These are phyloP conservation scores for Colletotrichum sp. DNA, from an alignment of 2,329 filamentous ascomycete species.

Conservation along the genomic window DNA sequence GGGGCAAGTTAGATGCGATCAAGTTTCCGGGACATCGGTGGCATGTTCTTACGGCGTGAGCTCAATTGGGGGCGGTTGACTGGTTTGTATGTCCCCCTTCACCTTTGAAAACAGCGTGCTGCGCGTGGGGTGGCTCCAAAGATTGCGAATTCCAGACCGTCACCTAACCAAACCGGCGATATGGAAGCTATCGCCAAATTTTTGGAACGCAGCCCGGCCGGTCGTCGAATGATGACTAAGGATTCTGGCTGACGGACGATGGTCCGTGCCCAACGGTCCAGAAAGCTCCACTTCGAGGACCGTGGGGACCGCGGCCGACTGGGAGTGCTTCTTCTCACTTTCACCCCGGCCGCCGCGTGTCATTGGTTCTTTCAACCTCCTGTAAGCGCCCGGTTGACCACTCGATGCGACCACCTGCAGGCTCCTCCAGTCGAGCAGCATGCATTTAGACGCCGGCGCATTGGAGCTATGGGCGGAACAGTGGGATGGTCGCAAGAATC, in stretches of 20 bases:
- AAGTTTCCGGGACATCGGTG: neutral
- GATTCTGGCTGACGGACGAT: neutral
- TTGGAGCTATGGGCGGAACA: neutral
- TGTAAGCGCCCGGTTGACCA: constrained; percentile 24
- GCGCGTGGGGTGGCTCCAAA: neutral
- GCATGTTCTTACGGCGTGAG: neutral
- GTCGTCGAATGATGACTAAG: constrained; percentile 18
- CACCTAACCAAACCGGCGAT: neutral
- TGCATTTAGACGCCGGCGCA: constrained; percentile 17
- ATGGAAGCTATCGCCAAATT: constrained; percentile 21
- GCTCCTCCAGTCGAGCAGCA: constrained; percentile 4
- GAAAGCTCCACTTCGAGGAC: neutral
- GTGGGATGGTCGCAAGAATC: neutral
- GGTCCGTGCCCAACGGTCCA: neutral
- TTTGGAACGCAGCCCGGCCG: constrained; percentile 10
- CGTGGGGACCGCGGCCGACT: neutral
- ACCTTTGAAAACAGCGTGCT: neutral
- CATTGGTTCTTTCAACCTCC: constrained; percentile 19
- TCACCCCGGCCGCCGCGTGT: neutral
- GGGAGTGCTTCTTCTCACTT: neutral
- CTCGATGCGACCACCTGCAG: constrained; percentile 21
- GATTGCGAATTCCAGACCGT: neutral
- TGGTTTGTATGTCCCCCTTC: no score
- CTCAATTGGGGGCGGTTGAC: neutral
- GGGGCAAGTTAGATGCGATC: neutral